Conservation (phyloP, 306 rosid species). For the Sicyos edulis region DNA sequence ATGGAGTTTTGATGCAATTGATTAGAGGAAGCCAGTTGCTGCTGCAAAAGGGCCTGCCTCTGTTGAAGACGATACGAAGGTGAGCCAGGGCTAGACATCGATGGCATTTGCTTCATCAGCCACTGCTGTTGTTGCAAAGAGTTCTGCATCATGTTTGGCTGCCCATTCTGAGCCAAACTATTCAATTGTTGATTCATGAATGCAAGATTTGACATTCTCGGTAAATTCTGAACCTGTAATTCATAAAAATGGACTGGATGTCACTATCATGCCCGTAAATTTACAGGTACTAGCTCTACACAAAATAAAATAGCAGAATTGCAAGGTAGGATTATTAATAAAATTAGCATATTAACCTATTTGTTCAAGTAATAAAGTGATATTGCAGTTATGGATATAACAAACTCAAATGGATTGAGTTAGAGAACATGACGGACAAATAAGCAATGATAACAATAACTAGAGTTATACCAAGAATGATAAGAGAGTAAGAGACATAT, state of each 20-base stretch:
- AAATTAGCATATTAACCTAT: constrained; percentile 3
- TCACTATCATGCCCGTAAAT: constrained; percentile 10
- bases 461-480: no score
- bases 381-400: neutral
- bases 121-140: constrained; percentile 75
- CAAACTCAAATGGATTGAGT: neutral
- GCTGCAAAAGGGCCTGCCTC: constrained; percentile 58
- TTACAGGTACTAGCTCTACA: neutral
- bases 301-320: constrained; percentile 20
- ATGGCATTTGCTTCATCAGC: constrained; percentile 80
- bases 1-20: constrained; percentile 63
- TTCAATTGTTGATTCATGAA: constrained; percentile 73
- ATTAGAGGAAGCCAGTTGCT: constrained; percentile 64
- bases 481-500: no score
- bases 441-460: neutral
- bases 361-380: constrained; percentile 7
- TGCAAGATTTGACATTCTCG: constrained; percentile 72
- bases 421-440: neutral
- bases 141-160: constrained; percentile 56
- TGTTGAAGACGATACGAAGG: constrained; percentile 58
- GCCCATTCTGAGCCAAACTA: constrained; percentile 86
- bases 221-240: constrained; percentile 66
- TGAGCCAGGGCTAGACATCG: constrained; percentile 64
- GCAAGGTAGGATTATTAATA: neutral
- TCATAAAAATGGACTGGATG: constrained; percentile 4